Percentiles rank a stretch among this genome's conserved stretches.
These are phyloP conservation scores for Citrus cavaleriei DNA, from an alignment of 345 rosid genomes.

Conservation along the genomic window DNA sequence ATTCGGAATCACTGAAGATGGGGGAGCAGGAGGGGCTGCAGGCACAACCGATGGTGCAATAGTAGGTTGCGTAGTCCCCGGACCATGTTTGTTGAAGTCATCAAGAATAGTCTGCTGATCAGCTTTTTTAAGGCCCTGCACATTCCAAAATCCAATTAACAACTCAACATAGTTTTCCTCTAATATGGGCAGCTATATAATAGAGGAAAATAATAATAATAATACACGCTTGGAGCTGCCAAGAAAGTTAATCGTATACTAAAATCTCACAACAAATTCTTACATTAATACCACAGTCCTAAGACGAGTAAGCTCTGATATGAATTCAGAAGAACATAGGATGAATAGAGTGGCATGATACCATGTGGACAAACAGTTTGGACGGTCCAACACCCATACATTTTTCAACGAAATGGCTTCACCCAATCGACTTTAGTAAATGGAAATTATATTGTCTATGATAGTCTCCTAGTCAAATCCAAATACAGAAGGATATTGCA, in stretches of 20 bases:
- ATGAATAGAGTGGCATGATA: neutral
- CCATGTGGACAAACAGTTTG: neutral
- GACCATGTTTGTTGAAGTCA: constrained; percentile 86
- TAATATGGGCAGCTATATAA: neutral
- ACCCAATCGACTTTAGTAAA: neutral
- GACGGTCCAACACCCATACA: neutral
- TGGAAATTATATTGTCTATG: neutral
- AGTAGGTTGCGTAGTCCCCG: constrained; percentile 48
- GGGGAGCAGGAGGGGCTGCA: constrained; percentile 38
- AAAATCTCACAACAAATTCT: neutral
- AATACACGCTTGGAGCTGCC: neutral
- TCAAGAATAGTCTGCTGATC: constrained; percentile 89
- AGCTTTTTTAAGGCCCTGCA: constrained; percentile 84
- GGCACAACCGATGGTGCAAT: constrained; percentile 36
- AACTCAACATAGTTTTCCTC: neutral
- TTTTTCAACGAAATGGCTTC: neutral
- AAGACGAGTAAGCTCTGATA: neutral
- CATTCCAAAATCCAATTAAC: neutral
- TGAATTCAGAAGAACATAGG: neutral
- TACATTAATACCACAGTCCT: neutral
- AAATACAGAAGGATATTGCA: neutral
- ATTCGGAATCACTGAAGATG: constrained; percentile 37
- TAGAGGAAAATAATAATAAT: neutral
- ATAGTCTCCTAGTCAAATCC: neutral
- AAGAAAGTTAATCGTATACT: neutral